These are phyloP conservation scores for Emericellopsis terricola DNA, from an alignment of 495 filamentous ascomycete species.

Conservation along the genomic window DNA sequence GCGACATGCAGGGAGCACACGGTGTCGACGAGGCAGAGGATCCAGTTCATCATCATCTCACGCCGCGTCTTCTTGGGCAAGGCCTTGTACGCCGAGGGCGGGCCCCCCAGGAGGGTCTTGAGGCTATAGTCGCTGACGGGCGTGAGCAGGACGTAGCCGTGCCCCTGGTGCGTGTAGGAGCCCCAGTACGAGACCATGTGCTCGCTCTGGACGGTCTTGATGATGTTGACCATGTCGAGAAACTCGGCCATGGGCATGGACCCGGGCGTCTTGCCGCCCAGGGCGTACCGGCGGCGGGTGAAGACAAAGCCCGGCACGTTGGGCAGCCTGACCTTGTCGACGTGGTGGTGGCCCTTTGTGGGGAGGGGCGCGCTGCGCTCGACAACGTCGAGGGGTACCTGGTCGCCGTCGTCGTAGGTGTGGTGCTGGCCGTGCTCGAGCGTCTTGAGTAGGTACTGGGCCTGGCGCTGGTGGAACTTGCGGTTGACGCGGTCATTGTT, in stretches of 20 bases:
- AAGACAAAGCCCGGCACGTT: slow-evolving; percentile 39
- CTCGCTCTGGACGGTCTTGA: slow-evolving; percentile 49
- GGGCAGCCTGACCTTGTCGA: slow-evolving; percentile 52
- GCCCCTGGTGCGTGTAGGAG: slow-evolving; percentile 58
- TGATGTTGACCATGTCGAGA: slow-evolving; percentile 42
- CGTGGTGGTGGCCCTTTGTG: slow-evolving; percentile 14
- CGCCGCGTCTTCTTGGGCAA: slow-evolving; percentile 56
- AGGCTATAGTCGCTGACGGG: slow-evolving; percentile 61
- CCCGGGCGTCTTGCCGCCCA: slow-evolving; percentile 32
- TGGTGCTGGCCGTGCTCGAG: slow-evolving; percentile 53
- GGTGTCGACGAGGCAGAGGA: slow-evolving; percentile 68
- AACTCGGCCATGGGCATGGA: slow-evolving; percentile 48
- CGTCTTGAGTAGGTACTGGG: slow-evolving; percentile 56
- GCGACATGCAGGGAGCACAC: slow-evolving; percentile 58
- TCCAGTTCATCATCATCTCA: slow-evolving; percentile 59
- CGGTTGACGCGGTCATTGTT: slow-evolving; percentile 45
- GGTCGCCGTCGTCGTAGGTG: slow-evolving; percentile 58
- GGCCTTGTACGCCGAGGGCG: slow-evolving; percentile 46
- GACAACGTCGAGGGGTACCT: slow-evolving; percentile 55
- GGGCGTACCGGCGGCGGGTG: slow-evolving; percentile 50
- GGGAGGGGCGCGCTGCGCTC: slow-evolving; percentile 29
- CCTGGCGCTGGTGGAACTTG: slow-evolving; percentile 69
- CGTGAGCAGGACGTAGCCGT: slow-evolving; percentile 60
- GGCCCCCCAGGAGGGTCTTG: slow-evolving; percentile 54
- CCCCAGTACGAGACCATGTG: slow-evolving; percentile 69